phyloP scores from a whole-genome alignment of 768 basidiomycete species.

The Mycena indigotica region DNA sequence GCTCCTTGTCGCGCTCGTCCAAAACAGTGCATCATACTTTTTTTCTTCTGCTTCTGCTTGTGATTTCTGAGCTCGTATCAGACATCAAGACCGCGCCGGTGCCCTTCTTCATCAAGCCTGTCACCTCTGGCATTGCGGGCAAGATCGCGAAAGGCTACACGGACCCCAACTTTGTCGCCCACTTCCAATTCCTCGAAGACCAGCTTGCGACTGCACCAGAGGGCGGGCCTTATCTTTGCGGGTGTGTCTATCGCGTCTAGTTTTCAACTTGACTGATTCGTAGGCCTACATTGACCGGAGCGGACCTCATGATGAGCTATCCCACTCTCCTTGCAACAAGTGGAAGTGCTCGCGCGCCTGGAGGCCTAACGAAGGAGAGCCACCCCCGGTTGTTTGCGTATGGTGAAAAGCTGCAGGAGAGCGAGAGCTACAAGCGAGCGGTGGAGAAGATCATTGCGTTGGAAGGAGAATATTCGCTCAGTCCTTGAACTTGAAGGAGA shows the following conservation, averaged over 20 bases:
- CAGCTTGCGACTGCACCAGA: slow-evolving; percentile 15
- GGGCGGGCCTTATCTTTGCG: slow-evolving; percentile 19
- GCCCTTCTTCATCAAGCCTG: slow-evolving; percentile 18
- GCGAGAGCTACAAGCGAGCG: slow-evolving; percentile 17
- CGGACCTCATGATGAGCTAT: slow-evolving; percentile 22
- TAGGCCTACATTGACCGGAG: slow-evolving; percentile 9
- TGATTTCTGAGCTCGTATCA: not conserved
- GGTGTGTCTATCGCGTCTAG: not conserved
- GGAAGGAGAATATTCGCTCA: slow-evolving; percentile 13
- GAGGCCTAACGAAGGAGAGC: slow-evolving; percentile 5
- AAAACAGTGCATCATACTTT: not conserved
- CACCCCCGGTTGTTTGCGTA: slow-evolving; percentile 19
- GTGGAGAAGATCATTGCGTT: slow-evolving; percentile 20
- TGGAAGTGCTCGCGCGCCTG: not conserved
- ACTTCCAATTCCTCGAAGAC: slow-evolving; percentile 18
- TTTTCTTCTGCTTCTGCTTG: not conserved
- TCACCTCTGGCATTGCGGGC: slow-evolving; percentile 8
- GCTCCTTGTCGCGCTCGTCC: not conserved
- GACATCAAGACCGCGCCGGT: slow-evolving; percentile 14
- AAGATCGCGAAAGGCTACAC: slow-evolving; percentile 5
- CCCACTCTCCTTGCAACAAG: not conserved
- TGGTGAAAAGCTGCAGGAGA: slow-evolving; percentile 7
- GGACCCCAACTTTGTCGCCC: slow-evolving; percentile 9
- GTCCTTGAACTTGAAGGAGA: too few relatives aligned
- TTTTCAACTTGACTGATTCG: not conserved